Conservation (phyloP, 1,284 basidiomycete genomes). For the Irpex rosettiformis region DNA sequence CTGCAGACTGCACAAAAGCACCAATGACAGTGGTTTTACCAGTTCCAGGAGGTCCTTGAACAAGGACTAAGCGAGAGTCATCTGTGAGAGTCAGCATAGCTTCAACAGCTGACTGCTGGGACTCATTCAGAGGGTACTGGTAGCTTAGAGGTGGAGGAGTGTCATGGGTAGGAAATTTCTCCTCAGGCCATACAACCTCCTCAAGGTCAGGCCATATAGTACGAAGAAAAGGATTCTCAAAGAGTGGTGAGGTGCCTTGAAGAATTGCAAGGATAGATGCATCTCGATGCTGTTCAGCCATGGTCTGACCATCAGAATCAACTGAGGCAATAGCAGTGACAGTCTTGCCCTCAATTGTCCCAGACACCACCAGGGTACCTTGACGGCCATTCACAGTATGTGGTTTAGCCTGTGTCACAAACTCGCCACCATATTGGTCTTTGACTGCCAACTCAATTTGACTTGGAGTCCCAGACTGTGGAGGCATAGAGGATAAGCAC, state of each 20-base stretch:
- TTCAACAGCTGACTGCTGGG: constrained; percentile 50
- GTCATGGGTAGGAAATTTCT: constrained; percentile 14
- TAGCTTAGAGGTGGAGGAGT: constrained; percentile 16
- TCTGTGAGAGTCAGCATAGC: constrained; percentile 45
- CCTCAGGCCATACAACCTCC: constrained; percentile 27
- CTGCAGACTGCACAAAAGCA: constrained; percentile 44
- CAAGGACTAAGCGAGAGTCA: constrained; percentile 38
- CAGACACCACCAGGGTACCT: constrained; percentile 18
- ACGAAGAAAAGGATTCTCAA: constrained; percentile 53
- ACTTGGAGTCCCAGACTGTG: background rate
- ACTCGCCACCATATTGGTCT: constrained; percentile 16
- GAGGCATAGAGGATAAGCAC: too few species aligned
- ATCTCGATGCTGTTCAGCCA: constrained; percentile 45
- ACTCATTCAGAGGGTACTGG: constrained; percentile 41
- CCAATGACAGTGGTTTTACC: constrained; percentile 47
- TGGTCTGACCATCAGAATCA: constrained; percentile 51
- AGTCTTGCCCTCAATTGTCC: constrained; percentile 23
- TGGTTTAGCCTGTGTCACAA: constrained; percentile 27
- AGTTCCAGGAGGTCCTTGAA: constrained; percentile 57
- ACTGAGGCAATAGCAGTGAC: constrained; percentile 31
- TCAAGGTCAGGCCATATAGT: constrained; percentile 36
- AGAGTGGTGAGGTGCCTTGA: constrained; percentile 40
- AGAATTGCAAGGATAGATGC: constrained; percentile 43
- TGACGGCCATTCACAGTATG: constrained; percentile 23
- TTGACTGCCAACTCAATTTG: constrained; percentile 9